Base-by-base conservation (phyloP, 78 protist species). In the Blattamonas nauphoetae region DNA sequence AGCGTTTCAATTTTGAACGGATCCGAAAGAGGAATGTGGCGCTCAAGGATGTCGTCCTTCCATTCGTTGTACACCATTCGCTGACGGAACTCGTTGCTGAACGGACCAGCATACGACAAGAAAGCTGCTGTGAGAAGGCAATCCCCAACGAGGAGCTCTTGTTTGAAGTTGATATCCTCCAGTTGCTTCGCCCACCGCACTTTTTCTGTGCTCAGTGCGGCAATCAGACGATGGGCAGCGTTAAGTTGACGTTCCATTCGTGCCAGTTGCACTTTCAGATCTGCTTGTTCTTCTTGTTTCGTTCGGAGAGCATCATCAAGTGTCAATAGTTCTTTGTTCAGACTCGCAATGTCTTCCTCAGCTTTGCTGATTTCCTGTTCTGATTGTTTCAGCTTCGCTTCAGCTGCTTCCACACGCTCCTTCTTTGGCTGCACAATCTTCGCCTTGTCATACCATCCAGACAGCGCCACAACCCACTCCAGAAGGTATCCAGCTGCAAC, bases 141-240 rank as follows among this genome's bases (percentile, higher is more conserved):
- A 84, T 94, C 94, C 55, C 94, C 95, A 0, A 89, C 41, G 21
- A 94, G 89, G 0, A 86, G 45, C 44, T 36, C 81, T 42, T 89
- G 77, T 1, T 33, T 0, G 80, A 41, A 84, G 11, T 36, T 42
- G 63, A 92, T 85, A 33, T 45, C 64, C 83, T 82, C 91, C 85
- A 42, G 78, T 77, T 91, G 90, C 32, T 21, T 43, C 6, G 63
- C 38, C 97, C 97, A 95, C 33, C 97, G 91, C 86, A 0, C 44
- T 34, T 87, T 63, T 87, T 95, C 95, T 35, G 91, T 35, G 34
- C 90, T 88, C 32, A 95, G 91, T 0, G 95, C 97, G 0, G 64
- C 83, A 79, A 95, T 87, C 41, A 95, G 94, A 45, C 89, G 44
- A 21, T 79, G 38, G 29, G 97, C 97, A 0, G 94, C 92, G 41